Evolutionary conservation across 306 rosid species (phyloP).

Genomic region (Begonia loranthoides): DNA sequence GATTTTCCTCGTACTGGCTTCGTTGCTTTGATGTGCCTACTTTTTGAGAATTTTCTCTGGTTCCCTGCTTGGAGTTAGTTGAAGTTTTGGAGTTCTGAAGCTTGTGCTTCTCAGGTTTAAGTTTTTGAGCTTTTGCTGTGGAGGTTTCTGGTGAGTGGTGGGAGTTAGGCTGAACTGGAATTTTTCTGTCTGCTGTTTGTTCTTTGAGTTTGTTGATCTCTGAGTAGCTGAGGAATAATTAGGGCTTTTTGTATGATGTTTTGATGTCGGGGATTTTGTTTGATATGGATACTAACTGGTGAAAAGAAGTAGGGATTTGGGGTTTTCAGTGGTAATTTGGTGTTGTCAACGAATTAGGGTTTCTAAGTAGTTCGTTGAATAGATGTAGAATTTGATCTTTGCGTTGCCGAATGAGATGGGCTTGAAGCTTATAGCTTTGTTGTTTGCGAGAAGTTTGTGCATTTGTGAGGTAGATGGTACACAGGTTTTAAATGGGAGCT

Average conservation of each 20-base stretch:
- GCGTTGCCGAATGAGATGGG: no score
- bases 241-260: not conserved
- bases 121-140: not conserved
- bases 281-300: not conserved
- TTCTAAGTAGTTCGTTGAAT: not conserved
- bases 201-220: not conserved
- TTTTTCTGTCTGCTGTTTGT: not conserved
- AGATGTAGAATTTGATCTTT: no score
- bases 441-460: not conserved
- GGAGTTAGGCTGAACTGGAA: not conserved
- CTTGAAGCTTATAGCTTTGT: no score
- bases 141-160: not conserved
- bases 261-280: not conserved
- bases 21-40: not conserved
- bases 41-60: no score
- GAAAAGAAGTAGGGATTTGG: not conserved
- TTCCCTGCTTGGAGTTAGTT: no score
- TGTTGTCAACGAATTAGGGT: not conserved
- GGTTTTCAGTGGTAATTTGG: not conserved
- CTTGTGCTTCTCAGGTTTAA: no score
- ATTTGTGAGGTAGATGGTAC: not conserved
- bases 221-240: not conserved
- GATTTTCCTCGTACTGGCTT: not conserved
- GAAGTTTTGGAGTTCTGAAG: no score
- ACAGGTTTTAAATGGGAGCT: conserved; percentile 10